A percentile compares a stretch with the other conserved stretches of the same genome.
Evolutionary conservation across 805 yeast species (phyloP).

Genomic region (Nakazawaea laoshanensis): DNA sequence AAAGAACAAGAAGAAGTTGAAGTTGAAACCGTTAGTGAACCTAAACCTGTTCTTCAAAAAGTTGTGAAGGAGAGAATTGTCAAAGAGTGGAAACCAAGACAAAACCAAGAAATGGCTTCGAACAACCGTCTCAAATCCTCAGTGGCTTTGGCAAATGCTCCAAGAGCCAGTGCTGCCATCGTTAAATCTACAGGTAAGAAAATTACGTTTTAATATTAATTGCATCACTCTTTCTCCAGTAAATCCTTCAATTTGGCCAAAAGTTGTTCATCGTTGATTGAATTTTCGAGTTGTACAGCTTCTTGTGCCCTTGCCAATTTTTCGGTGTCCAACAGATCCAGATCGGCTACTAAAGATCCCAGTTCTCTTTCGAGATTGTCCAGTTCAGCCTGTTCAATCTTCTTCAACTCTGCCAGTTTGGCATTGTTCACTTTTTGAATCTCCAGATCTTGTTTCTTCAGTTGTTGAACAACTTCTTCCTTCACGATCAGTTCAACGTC

Average conservation of each 20-base stretch:
- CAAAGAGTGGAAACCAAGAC: slow-evolving; percentile 4
- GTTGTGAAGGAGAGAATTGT: slow-evolving; percentile 13
- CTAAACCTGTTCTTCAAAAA: slow-evolving; percentile 3
- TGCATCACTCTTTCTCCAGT: neutral
- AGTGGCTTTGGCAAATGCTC: slow-evolving; percentile 80
- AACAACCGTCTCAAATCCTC: slow-evolving; percentile 63
- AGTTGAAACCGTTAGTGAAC: slow-evolving; percentile 15
- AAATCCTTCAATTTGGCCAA: slow-evolving; percentile 1
- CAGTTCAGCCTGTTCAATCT: neutral
- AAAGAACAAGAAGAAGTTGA: slow-evolving; percentile 19
- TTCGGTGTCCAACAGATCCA: neutral
- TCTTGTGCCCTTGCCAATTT: slow-evolving; percentile 4
- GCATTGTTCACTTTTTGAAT: slow-evolving; percentile 11
- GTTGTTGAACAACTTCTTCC: too few relatives aligned
- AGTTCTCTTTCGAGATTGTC: too few relatives aligned
- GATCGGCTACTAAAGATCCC: too few relatives aligned
- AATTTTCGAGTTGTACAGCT: slow-evolving; percentile 4
- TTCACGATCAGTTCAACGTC: too few relatives aligned
- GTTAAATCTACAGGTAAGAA: slow-evolving; percentile 90
- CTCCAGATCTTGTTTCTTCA: slow-evolving; percentile 11
- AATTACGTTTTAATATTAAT: slow-evolving; percentile 51
- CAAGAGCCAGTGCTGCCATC: slow-evolving; percentile 81
- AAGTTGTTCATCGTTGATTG: slow-evolving; percentile 1
- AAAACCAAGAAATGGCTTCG: slow-evolving; percentile 14
- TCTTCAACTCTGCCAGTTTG: slow-evolving; percentile 3